Conservation (phyloP, 768 basidiomycete genomes). For the Termitomyces sp. region DNA sequence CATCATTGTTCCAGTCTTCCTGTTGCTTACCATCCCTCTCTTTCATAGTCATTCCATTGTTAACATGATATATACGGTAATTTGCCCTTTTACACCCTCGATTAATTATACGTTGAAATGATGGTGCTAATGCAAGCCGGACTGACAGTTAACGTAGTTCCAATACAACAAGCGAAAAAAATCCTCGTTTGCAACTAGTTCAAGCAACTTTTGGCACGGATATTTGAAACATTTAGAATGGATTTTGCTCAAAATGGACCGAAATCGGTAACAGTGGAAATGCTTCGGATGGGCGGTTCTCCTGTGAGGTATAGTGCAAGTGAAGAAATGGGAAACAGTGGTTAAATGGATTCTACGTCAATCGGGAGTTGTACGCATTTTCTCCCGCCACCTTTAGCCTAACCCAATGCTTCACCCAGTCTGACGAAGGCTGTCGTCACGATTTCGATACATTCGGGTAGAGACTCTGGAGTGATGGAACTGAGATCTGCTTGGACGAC, state of each 20-base stretch:
- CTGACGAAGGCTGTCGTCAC: not conserved
- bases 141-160: too few species aligned
- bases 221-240: conserved; percentile 26
- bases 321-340: not conserved
- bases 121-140: too few species aligned
- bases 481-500: not conserved
- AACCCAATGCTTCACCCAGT: not conserved
- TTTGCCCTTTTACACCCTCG: too few species aligned
- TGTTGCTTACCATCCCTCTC: too few species aligned
- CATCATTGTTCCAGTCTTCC: too few species aligned
- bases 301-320: not conserved
- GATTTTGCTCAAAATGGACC: not conserved
- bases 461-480: not conserved
- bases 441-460: not conserved
- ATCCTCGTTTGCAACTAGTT: conserved; percentile 12
- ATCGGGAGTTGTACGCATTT: not conserved
- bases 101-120: too few species aligned
- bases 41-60: too few species aligned
- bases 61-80: too few species aligned
- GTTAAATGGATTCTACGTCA: too few species aligned
- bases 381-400: not conserved
- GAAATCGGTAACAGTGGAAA: not conserved
- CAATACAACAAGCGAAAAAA: conserved; percentile 55
- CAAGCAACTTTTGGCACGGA: conserved; percentile 20
- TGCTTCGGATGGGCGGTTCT: not conserved